Conservation (phyloP, 2,329 filamentous ascomycete genomes). For the Fusarium phyllophilum region DNA sequence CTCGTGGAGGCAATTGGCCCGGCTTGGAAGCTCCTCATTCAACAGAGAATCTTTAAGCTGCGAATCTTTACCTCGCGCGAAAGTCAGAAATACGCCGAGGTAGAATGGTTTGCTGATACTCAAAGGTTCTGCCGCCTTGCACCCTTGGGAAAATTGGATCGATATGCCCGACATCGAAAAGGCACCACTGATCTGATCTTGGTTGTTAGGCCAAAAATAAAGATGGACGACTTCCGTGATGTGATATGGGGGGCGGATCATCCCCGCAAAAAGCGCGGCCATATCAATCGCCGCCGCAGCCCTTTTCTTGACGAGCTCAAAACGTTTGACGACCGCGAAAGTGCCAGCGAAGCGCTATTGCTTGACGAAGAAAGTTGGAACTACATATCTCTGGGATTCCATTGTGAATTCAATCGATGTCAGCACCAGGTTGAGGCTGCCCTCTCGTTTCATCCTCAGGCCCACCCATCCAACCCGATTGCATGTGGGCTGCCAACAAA, state of each 20-base stretch:
- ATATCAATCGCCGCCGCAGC: no score
- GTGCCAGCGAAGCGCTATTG: neutral
- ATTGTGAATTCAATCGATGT: neutral
- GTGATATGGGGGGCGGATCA: no score
- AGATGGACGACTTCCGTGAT: no score
- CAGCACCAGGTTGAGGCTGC: neutral
- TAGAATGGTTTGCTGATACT: neutral
- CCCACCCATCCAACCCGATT: neutral
- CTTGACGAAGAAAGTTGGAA: neutral
- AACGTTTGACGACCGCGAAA: no score
- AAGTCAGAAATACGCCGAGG: neutral
- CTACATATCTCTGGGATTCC: neutral
- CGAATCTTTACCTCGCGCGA: neutral
- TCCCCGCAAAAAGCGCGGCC: no score
- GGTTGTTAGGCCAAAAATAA: neutral
- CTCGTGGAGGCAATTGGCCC: neutral
- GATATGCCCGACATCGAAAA: neutral
- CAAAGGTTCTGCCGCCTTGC: neutral
- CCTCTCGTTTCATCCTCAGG: neutral
- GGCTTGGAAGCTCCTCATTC: neutral
- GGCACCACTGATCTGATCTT: rapidly evolving
- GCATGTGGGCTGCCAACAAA: neutral
- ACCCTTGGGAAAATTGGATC: neutral
- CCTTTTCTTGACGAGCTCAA: no score
- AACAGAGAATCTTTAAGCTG: neutral